Conservation (phyloP, 352 stramenopile genomes). For the Phytophthora podocarpi region DNA sequence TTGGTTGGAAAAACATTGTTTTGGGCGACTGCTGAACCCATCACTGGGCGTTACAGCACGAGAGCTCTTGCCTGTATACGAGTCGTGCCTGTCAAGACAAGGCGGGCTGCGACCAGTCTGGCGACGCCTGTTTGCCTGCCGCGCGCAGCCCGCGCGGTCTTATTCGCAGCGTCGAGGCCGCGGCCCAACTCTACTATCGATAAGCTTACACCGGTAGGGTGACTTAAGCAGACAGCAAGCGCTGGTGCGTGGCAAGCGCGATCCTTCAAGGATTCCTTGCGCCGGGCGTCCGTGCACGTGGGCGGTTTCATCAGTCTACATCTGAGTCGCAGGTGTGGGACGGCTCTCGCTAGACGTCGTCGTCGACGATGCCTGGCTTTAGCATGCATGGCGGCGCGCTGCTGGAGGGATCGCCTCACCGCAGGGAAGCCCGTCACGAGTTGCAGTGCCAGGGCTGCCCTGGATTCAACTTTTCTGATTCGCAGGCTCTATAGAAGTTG, state of each 20-base stretch:
- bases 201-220: too few species aligned
- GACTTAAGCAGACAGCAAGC: too few species aligned
- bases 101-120: background rate
- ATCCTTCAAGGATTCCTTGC: background rate
- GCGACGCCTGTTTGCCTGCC: slow-evolving; percentile 7
- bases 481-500: slow-evolving; percentile 8
- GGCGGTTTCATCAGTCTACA: slow-evolving; percentile 18
- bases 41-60: slow-evolving; percentile 15
- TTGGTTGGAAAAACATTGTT: too few species aligned
- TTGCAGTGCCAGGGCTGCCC: too few species aligned
- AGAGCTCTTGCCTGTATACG: slow-evolving; percentile 22
- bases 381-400: too few species aligned
- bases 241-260: too few species aligned
- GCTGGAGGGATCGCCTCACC: too few species aligned
- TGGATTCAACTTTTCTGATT: too few species aligned
- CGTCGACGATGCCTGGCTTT: too few species aligned
- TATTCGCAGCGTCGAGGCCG: background rate
- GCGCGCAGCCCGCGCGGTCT: background rate
- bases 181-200: background rate
- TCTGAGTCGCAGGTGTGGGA: slow-evolving; percentile 13
- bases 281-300: background rate
- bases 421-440: too few species aligned
- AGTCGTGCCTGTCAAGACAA: background rate
- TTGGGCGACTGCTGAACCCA: background rate
- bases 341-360: background rate